A percentile compares a stretch with the other conserved stretches of the same genome.
phyloP scores from a whole-genome alignment of 2,329 filamentous ascomycete genomes.

The Alternaria arbusti region DNA sequence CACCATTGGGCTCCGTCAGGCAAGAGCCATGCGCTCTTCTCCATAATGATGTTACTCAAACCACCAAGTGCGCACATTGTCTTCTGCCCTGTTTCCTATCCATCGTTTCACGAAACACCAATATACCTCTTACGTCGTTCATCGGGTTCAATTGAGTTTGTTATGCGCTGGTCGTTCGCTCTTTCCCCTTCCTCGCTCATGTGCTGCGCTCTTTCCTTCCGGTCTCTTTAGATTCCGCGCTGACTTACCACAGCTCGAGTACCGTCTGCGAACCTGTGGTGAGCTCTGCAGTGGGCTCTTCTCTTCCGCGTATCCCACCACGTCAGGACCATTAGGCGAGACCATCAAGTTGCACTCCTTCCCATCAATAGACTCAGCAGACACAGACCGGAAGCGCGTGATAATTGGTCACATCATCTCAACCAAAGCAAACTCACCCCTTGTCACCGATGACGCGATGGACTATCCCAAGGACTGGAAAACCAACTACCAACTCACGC shows the following conservation, averaged over 20 bases:
- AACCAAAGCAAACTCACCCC: conserved; percentile 68
- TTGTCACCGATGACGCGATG: conserved; percentile 81
- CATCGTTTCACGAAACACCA: neutral
- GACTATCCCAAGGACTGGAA: conserved; percentile 72
- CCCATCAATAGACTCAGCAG: conserved; percentile 64
- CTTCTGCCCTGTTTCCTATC: neutral
- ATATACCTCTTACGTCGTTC: neutral
- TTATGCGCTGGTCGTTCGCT: neutral
- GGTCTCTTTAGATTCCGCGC: neutral
- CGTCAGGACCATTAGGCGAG: conserved; percentile 50
- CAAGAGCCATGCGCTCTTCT: conserved; percentile 18
- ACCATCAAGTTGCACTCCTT: conserved; percentile 63
- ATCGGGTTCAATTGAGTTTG: neutral
- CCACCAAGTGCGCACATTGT: neutral
- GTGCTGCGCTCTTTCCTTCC: conserved; percentile 5
- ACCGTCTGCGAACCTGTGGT: conserved; percentile 75
- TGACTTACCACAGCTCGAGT: conserved; percentile 66
- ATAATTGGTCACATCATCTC: conserved; percentile 80
- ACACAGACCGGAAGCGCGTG: conserved; percentile 64
- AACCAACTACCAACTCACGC: conserved; percentile 46
- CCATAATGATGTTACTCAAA: conserved; percentile 15
- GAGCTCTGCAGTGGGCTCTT: conserved; percentile 83
- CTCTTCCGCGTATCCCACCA: conserved; percentile 67
- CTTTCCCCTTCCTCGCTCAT: conserved; percentile 3
- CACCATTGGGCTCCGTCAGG: conserved; percentile 22